phyloP scores from a whole-genome alignment of 257 asterid genomes.

The Sherardia arvensis region DNA sequence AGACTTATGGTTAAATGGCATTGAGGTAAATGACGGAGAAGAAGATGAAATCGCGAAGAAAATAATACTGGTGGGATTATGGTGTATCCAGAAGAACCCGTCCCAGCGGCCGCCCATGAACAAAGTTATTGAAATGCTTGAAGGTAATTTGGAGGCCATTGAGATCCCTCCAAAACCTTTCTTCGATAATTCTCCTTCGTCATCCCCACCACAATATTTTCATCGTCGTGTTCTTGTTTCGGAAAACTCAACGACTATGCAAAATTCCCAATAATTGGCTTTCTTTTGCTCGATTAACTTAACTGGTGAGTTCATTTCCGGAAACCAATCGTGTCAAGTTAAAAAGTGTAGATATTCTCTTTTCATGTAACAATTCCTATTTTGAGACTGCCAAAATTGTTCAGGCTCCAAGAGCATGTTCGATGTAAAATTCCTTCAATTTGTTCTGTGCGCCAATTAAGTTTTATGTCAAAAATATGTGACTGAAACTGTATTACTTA shows the following conservation, averaged over 20 bases:
- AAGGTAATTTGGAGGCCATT: conserved; percentile 11
- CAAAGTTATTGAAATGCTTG: conserved; percentile 26
- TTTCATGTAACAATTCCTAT: no score
- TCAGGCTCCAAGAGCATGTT: no score
- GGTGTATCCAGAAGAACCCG: conserved; percentile 28
- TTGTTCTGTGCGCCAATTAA: no score
- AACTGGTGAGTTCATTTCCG: no score
- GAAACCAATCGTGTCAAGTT: no score
- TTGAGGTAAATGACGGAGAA: neutral
- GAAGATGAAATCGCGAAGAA: conserved; percentile 14
- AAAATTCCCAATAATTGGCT: neutral
- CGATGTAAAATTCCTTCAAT: no score
- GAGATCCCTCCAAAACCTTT: conserved; percentile 18
- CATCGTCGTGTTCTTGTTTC: neutral
- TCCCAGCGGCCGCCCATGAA: conserved; percentile 18
- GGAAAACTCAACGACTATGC: neutral
- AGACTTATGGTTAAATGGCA: neutral
- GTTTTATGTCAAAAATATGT: no score
- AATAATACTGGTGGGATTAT: conserved; percentile 23
- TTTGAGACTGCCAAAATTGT: no score
- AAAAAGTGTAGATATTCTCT: no score
- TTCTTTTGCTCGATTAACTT: no score
- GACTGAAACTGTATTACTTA: no score
- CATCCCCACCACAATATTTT: neutral
- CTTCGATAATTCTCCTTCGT: neutral